phyloP scores from a whole-genome alignment of 257 asterid genomes.

The Fraxinus americana region DNA sequence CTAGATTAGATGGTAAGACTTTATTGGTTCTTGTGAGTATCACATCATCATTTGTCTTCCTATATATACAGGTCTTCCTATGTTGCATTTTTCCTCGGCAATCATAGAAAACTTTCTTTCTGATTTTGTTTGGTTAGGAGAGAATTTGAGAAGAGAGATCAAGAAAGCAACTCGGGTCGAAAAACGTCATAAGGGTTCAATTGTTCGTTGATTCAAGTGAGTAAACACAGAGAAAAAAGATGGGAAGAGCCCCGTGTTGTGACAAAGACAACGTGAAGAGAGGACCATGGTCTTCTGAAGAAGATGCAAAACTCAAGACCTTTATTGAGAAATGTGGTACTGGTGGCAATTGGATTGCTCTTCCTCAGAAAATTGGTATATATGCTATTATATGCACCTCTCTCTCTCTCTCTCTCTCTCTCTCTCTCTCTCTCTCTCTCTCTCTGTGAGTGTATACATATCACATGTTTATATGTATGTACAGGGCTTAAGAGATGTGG shows the following conservation, averaged over 20 bases:
- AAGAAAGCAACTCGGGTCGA: not conserved
- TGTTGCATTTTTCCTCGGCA: conserved; percentile 17
- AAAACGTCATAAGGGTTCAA: not conserved
- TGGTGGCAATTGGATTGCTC: conserved; percentile 60
- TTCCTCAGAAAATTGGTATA: conserved; percentile 57
- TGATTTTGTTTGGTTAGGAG: not conserved
- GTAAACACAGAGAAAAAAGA: conserved; percentile 11
- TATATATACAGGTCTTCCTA: conserved; percentile 43
- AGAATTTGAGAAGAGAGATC: not conserved
- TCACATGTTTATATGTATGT: not conserved
- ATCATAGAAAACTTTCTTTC: conserved; percentile 8
- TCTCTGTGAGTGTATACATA: not conserved
- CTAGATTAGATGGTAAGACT: conserved; percentile 28
- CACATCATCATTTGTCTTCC: conserved; percentile 42
- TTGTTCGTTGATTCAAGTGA: not conserved
- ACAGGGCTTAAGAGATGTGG: conserved; percentile 61
- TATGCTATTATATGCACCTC: not conserved
- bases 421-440: not conserved
- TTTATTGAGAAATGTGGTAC: conserved; percentile 50
- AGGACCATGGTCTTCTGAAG: conserved; percentile 63
- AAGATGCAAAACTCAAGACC: conserved; percentile 53
- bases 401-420: not conserved
- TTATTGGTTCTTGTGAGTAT: conserved; percentile 32
- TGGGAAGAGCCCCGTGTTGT: conserved; percentile 66
- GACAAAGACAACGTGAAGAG: conserved; percentile 54